phyloP scores from a whole-genome alignment of 2,329 filamentous ascomycete genomes.

The Cercospora sp. region DNA sequence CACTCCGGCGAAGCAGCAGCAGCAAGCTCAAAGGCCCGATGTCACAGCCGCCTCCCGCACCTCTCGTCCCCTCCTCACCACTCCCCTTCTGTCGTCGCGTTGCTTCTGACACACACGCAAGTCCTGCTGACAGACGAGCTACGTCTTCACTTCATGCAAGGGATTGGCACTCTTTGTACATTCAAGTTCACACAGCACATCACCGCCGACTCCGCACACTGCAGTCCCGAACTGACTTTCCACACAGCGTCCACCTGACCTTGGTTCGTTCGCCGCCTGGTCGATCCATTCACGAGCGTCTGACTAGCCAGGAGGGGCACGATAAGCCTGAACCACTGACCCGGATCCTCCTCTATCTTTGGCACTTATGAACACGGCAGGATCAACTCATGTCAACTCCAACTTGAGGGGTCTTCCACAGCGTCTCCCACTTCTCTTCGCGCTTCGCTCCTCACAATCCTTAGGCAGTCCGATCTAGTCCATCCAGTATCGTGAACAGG shows the following conservation, averaged over 20 bases:
- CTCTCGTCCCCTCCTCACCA: background rate
- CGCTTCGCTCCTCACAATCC: background rate
- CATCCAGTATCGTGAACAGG: background rate
- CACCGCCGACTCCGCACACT: background rate
- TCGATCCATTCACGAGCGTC: conserved; percentile 1
- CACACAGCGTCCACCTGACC: background rate
- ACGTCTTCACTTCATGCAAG: background rate
- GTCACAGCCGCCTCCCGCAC: conserved; percentile 3
- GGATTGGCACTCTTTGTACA: background rate
- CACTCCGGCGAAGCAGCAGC: conserved; percentile 2
- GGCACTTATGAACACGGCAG: background rate
- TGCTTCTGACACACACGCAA: background rate
- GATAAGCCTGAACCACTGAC: conserved; percentile 8
- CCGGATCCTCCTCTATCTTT: background rate
- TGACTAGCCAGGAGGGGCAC: conserved; percentile 7
- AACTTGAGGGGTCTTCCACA: background rate
- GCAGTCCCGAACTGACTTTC: background rate
- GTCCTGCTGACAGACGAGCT: background rate
- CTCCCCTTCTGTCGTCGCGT: background rate
- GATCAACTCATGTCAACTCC: conserved; percentile 3
- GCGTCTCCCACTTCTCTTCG: background rate
- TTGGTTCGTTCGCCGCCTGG: background rate
- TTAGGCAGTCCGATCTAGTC: background rate
- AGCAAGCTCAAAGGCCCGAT: conserved; percentile 4
- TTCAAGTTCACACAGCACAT: background rate